Base-by-base conservation (phyloP, 495 filamentous ascomycete genomes). In the Penicillium nucicola region DNA sequence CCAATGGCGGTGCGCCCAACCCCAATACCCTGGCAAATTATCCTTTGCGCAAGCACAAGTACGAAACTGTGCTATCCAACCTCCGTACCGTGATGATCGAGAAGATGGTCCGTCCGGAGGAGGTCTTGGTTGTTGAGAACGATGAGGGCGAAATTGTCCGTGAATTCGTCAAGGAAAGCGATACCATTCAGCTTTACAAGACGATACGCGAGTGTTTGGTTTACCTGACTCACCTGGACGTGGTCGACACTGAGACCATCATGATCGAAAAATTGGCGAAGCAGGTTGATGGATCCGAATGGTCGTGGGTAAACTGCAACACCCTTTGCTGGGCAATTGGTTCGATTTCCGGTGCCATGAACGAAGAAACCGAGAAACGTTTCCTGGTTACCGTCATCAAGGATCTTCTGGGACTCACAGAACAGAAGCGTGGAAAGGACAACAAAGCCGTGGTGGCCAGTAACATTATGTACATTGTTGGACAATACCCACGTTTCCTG, bases 391-490 rank as follows among this genome's bases (percentile, higher is more conserved):
- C 92, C 4, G 93, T 98, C 32, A 98, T 98, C 61, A 98, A 98
- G 71, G 93, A 98, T 66, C 82, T 98, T 13, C 85, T 98, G n/a
- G 93, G 95, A 0, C 77, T 98, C 42, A 98, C 93, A 0, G 93
- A 98, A 71, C 95, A 96, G 89, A 97, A 98, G 73, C 87, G 95
- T 41, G 93, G 93, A 35, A 98, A 98, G 62, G 93, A 98, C 71
- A 98, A 98, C 78, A 98, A 98, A 67, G 93, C 93, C 17, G 95
- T 98, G 2, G 93, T 98, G 42, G 93, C 93, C 56, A 96, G 91
- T 72, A 98, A 98, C 70, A 98, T 98, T 69, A 98, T 98, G 93
- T 98, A 98, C 64, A 98, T 98, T 68, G 93, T 98, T 48, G 93
- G 93, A 30, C 93, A 98, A 66, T 98, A 98, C 64, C 93, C 93